phyloP scores from a whole-genome alignment of 2,329 filamentous ascomycete species.

The Botrytis cinerea region DNA sequence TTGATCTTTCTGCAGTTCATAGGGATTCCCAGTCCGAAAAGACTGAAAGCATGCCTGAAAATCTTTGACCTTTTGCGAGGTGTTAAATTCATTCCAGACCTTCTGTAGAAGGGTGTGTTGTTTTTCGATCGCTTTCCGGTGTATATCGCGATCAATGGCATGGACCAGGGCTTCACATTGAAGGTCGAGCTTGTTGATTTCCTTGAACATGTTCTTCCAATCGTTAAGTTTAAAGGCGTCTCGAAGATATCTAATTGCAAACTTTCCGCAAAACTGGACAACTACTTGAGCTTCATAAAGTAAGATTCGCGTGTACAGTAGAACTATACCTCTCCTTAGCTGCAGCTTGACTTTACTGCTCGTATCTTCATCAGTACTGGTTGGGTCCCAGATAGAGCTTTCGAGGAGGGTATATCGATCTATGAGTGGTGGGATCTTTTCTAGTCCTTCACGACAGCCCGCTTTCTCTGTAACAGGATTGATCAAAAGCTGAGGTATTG shows the following conservation, averaged over 20 bases:
- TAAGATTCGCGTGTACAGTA: background rate
- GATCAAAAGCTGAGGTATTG: background rate
- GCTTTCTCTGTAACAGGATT: conserved; percentile 1
- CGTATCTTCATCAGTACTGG: background rate
- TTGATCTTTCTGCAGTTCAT: background rate
- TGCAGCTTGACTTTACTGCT: background rate
- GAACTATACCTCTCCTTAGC: background rate
- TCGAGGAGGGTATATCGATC: background rate
- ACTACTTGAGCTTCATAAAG: background rate
- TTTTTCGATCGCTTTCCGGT: background rate
- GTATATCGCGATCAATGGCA: background rate
- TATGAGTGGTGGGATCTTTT: background rate
- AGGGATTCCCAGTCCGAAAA: background rate
- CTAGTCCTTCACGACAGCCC: background rate
- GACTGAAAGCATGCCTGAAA: background rate
- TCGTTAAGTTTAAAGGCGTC: background rate
- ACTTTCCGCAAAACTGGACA: background rate
- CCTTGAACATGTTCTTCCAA: background rate
- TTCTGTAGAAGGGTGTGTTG: background rate
- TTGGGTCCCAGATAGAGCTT: background rate
- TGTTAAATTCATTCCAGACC: fast-evolving
- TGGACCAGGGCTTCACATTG: background rate
- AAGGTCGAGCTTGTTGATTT: background rate
- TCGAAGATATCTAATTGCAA: background rate
- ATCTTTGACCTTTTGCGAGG: background rate